Percentiles rank a stretch among this genome's conserved stretches.
Evolutionary conservation across 495 filamentous ascomycete species (phyloP).

Genomic region (Geoglossum glabrum): DNA sequence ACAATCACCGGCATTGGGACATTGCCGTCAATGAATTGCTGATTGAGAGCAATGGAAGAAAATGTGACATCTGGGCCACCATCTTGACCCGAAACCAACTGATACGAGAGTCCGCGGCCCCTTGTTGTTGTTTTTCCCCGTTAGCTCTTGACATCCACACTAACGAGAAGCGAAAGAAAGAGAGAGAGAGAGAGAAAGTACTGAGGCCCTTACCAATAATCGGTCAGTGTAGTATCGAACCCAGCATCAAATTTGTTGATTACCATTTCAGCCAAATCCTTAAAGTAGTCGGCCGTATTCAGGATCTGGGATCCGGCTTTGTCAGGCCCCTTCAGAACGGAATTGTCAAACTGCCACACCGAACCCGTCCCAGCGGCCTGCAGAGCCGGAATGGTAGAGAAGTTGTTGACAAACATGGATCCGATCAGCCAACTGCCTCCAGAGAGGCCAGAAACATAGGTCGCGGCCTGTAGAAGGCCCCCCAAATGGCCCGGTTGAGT

Average conservation of each 20-base stretch:
- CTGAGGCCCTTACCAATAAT: slow-evolving; percentile 60
- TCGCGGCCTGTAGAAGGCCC: slow-evolving; percentile 65
- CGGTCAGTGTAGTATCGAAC: slow-evolving; percentile 60
- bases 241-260: slow-evolving; percentile 45
- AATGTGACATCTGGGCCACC: slow-evolving; percentile 71
- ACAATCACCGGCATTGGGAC: slow-evolving; percentile 72
- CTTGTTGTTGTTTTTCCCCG: slow-evolving; percentile 15
- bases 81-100: slow-evolving; percentile 57
- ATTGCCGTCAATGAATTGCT: slow-evolving; percentile 45
- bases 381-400: slow-evolving; percentile 47
- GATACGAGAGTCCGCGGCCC: slow-evolving; percentile 57
- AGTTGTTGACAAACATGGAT: slow-evolving; percentile 79
- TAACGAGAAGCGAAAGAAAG: background rate
- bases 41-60: slow-evolving; percentile 58
- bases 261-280: slow-evolving; percentile 39
- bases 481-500: slow-evolving; percentile 53
- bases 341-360: slow-evolving; percentile 60
- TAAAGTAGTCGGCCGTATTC: slow-evolving; percentile 41
- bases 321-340: slow-evolving; percentile 47
- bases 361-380: slow-evolving; percentile 28
- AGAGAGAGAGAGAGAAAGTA: too few species aligned
- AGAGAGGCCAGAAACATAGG: slow-evolving; percentile 69
- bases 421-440: slow-evolving; percentile 81
- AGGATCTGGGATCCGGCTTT: slow-evolving; percentile 14
- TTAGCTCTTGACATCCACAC: background rate